Evolutionary conservation across 805 yeast genomes (phyloP).

Genomic region (Candida xiaguanensis): DNA sequence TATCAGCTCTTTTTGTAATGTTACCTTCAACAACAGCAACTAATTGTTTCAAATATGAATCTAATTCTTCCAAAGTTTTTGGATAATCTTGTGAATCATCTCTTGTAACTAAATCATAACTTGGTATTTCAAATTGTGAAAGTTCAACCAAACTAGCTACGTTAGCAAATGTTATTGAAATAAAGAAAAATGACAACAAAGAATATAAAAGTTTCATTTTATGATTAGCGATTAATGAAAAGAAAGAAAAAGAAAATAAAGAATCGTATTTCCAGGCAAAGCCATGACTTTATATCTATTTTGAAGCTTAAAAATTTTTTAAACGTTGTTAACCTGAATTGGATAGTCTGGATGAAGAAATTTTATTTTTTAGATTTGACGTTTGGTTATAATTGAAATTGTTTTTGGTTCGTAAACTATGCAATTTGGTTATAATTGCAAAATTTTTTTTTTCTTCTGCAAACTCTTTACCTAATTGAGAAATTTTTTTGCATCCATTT

Average conservation of each 20-base stretch:
- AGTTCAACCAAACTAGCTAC: constrained; percentile 1
- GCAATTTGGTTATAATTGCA: background rate
- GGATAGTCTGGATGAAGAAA: background rate
- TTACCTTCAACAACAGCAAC: constrained; percentile 2
- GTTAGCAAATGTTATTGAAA: constrained; percentile 10
- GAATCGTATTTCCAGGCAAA: constrained; percentile 1
- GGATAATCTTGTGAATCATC: constrained; percentile 6
- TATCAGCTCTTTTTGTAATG: constrained; percentile 9
- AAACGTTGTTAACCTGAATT: background rate
- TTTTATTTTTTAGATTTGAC: background rate
- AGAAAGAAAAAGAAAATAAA: constrained; percentile 1
- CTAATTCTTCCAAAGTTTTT: constrained; percentile 2
- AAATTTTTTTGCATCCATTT: constrained; percentile 4
- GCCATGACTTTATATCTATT: constrained; percentile 1
- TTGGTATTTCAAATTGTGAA: background rate
- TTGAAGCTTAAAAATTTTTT: background rate
- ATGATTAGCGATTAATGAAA: background rate
- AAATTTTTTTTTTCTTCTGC: constrained; percentile 1
- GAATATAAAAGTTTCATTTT: constrained; percentile 10
- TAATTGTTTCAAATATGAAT: constrained; percentile 5
- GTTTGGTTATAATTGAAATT: no score
- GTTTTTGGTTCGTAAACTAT: constrained; percentile 1
- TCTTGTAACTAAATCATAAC: constrained; percentile 3
- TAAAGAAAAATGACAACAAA: constrained; percentile 7
- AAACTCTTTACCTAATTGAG: constrained; percentile 1